These are phyloP conservation scores for Solanum arcanum DNA, from an alignment of 257 asterid genomes.

Conservation along the genomic window DNA sequence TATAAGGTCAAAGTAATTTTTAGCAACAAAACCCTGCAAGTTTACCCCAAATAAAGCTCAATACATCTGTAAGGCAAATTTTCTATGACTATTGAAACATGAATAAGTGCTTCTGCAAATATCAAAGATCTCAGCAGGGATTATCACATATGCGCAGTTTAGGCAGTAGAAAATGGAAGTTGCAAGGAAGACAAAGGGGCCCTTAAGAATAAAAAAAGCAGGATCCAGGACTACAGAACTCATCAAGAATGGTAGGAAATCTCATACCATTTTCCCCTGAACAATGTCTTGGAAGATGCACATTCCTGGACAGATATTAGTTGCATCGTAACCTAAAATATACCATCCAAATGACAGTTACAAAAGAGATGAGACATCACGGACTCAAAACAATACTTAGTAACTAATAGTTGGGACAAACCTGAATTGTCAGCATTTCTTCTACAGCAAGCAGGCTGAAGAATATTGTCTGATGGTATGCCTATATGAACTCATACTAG, in stretches of 20 bases:
- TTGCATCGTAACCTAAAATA: slow-evolving; percentile 19
- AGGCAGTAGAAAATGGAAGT: not conserved
- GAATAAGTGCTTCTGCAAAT: not conserved
- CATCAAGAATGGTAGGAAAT: slow-evolving; percentile 20
- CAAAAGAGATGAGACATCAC: not conserved
- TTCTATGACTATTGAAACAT: not conserved
- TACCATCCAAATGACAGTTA: not conserved
- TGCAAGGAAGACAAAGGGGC: not conserved
- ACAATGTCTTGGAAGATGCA: slow-evolving; percentile 61
- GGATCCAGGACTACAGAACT: not conserved
- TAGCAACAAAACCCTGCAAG: not conserved
- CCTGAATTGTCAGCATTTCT: slow-evolving; percentile 42
- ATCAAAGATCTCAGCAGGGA: not conserved
- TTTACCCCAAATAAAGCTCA: not conserved
- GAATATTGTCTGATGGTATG: not conserved
- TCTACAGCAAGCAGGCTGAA: slow-evolving; percentile 61
- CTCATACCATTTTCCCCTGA: slow-evolving; percentile 47
- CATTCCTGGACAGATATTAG: not conserved
- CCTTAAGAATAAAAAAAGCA: not conserved
- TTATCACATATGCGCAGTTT: not conserved
- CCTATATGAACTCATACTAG: slow-evolving; percentile 6
- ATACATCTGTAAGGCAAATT: not conserved
- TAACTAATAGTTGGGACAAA: slow-evolving; percentile 10
- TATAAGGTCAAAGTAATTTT: not conserved
- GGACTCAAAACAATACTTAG: not conserved